Evolutionary conservation across 805 yeast genomes (phyloP), one percentile per base, ranked within the genome.

Genomic region (Suhomyces faveliae): DNA sequence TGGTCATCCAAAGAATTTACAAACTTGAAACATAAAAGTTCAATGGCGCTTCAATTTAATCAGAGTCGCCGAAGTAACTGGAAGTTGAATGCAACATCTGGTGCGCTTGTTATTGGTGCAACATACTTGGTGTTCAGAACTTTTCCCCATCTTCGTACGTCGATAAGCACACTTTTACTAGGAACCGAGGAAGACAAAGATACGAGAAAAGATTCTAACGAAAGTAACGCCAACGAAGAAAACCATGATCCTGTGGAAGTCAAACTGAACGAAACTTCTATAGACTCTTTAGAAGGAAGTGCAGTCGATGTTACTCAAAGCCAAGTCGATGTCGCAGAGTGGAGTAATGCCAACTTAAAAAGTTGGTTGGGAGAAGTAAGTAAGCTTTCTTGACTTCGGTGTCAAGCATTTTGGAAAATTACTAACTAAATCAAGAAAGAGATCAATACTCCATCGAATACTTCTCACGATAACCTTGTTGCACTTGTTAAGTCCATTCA

Each of bases 91-190:
- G 66, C 70, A 0, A 59, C 68, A 3, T 64, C 78, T 2, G 71
- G 79, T 7, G 74, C 73, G 0, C 71, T 70, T 10, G 53, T 74
- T 3, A 45, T 77, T 10, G 80, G 79, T 20, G 73, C 76, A 3
- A 64, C 76, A 0, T 60, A 70, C 22, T 40, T 78, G 5, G 50
- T 77, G 8, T 61, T 78, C 48, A 68, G 68, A 45, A 78, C 81
- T 4, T 78, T 70, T 50, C 83, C 83, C n/a, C 82, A 78, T 52
- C 60, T 78, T 37, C 62, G 61, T 46, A 51, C 62, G n/a, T 48
- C 61, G 10, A 29, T 68, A 13, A 57, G 50, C 45, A 51, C 59
- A 17, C 60, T 52, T 42, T 25, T 68, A 2, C 51, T 55, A 3
- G 64, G 64, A n/a, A 44, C 46, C 46, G 55, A 51, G 37, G 54